Evolutionary conservation across 495 filamentous ascomycete species (phyloP).

Genomic region (Daldinia grandis): DNA sequence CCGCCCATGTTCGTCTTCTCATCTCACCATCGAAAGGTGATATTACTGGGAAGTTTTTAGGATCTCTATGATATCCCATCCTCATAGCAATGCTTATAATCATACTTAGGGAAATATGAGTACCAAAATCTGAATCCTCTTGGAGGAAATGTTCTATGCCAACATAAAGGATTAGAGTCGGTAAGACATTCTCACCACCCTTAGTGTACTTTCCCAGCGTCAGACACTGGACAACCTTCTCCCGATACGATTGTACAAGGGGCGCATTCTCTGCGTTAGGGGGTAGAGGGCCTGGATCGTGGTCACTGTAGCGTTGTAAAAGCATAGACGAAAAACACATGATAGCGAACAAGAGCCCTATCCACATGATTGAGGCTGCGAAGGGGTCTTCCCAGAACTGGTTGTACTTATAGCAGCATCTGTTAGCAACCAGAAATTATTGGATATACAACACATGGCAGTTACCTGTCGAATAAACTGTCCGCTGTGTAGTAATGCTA

Average conservation of each 20-base stretch:
- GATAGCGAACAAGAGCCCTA: slow-evolving; percentile 47
- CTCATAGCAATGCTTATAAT: slow-evolving; percentile 59
- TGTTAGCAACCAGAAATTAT: slow-evolving; percentile 2
- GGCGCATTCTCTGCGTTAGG: slow-evolving; percentile 4
- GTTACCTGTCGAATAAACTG: slow-evolving; percentile 49
- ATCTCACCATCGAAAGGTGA: slow-evolving; percentile 48
- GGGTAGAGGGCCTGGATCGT: not conserved
- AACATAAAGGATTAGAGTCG: slow-evolving; percentile 46
- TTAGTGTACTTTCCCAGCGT: slow-evolving; percentile 47
- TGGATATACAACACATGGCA: not conserved
- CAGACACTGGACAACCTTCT: slow-evolving; percentile 51
- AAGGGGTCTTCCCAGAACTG: slow-evolving; percentile 43
- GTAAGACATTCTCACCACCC: slow-evolving; percentile 45
- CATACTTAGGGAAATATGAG: slow-evolving; percentile 46
- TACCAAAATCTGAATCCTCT: slow-evolving; percentile 44
- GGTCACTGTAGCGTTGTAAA: slow-evolving; percentile 12
- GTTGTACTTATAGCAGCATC: slow-evolving; percentile 37
- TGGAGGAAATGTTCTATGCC: slow-evolving; percentile 43
- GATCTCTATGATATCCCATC: slow-evolving; percentile 65
- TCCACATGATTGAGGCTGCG: slow-evolving; percentile 44
- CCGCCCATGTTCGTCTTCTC: slow-evolving; percentile 51
- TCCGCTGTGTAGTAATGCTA: slow-evolving; percentile 45
- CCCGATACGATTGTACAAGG: slow-evolving; percentile 34
- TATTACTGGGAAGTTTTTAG: slow-evolving; percentile 59
- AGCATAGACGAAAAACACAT: slow-evolving; percentile 38